A percentile compares a stretch with the other conserved stretches of the same genome.
Evolutionary conservation across 352 stramenopile species (phyloP).

Genomic region (Globisporangium polare): DNA sequence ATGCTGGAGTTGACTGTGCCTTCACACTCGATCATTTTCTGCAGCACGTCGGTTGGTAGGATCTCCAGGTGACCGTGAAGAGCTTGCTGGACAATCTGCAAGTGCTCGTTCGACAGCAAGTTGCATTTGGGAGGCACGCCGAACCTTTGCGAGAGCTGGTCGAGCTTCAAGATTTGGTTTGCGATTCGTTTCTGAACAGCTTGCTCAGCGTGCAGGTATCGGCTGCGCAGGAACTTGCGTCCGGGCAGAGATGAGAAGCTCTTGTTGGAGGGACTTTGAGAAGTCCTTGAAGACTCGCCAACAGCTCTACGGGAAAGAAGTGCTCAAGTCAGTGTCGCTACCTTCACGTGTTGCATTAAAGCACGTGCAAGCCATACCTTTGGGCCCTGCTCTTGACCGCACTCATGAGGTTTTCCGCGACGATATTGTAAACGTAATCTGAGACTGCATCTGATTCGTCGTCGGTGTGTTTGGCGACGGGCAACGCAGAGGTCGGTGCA

Average conservation of each 20-base stretch:
- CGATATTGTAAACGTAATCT: constrained; percentile 14
- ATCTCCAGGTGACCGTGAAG: constrained; percentile 60
- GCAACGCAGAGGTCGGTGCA: not conserved
- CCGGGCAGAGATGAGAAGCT: constrained; percentile 36
- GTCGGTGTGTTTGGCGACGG: not conserved
- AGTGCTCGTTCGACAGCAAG: constrained; percentile 39
- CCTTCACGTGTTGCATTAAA: not conserved
- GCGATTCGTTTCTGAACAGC: constrained; percentile 34
- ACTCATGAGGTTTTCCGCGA: constrained; percentile 17
- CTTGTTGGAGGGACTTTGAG: not conserved
- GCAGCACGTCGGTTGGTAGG: constrained; percentile 44
- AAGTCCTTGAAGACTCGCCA: not conserved
- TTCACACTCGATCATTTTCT: constrained; percentile 56
- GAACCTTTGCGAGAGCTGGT: constrained; percentile 39
- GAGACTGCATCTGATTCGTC: not conserved
- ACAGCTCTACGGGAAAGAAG: not conserved
- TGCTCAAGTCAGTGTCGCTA: not conserved
- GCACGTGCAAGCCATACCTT: constrained; percentile 19
- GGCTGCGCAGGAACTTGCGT: constrained; percentile 44
- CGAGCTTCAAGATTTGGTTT: constrained; percentile 35
- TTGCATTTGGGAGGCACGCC: constrained; percentile 35
- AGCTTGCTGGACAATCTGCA: constrained; percentile 48
- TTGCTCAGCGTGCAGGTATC: constrained; percentile 43
- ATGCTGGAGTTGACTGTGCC: constrained; percentile 42
- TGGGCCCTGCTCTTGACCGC: constrained; percentile 25